Base-by-base conservation (phyloP, 441 rosid species). In the Syzygium syzygioides region DNA sequence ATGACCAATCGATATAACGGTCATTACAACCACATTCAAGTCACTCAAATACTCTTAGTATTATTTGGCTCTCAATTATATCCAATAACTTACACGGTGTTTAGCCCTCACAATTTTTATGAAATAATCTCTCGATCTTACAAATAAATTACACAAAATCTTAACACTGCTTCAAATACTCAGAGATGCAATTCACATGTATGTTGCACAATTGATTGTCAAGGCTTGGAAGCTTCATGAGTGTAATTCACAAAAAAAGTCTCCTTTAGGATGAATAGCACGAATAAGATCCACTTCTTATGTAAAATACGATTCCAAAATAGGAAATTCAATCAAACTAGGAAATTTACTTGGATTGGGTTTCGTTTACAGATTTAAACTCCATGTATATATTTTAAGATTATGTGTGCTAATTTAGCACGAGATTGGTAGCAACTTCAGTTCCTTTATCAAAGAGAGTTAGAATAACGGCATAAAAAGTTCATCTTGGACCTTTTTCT, bases 41-140 rank as follows among this genome's bases (percentile, higher is more conserved):
- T 71, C 1, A 1, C 6, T 37, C n/a, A 23, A 37, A 37, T 2
- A 76, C 17, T 37, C 14, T 76, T 3, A 37, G 1, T 76, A 76
- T 76, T 76, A 5, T 1, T 4, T 1, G 0, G 14, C 14, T 3
- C 4, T 41, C 4, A 23, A 37, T 71, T 71, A 37, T 1, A 0
- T 1, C 0, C 3, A 37, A 37, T 37, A 23, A 76, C 28, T 76
- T 12, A 60, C 7, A 60, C 2, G n/a, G 17, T 12, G 5, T 60
- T 60, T 60, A 60, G 30, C 30, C 32, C 17, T 60, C 66, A 13
- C 4, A 57, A 12, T 60, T 60, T 12, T 60, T 8, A 28, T 4
- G 7, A 60, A 60, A 12, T 60, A 28, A 60, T 60, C 6, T 60
- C 14, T 60, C 32, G 2, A 2, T 28, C 66, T 60, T 12, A 28